Base-by-base conservation (phyloP, 1,139 yeast species). In the Magnusiomyces clavatus region DNA sequence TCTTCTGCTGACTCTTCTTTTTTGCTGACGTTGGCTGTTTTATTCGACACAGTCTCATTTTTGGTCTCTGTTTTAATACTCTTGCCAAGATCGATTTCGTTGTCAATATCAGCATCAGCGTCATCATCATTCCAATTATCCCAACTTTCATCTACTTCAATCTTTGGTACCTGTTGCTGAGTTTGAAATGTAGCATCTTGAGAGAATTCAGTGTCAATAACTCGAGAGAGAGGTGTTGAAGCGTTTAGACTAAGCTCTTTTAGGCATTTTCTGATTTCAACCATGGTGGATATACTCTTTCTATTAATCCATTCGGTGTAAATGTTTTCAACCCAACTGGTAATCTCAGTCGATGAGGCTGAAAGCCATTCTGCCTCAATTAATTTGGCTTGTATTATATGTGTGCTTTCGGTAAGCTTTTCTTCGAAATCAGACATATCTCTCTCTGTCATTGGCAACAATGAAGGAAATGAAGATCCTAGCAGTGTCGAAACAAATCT, bases 51-150 rank as follows among this genome's bases (percentile, higher is more conserved):
- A 24, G 31, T 8, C 8, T 24, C 8, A 8, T 24, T 24, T 24
- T 24, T 24, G 8, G 31, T 5, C 8, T 24, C 31, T 24, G 31
- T 24, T 24, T 24, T 24, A 8, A 8, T 8, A 8, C 31, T 24
- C 31, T 24, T 24, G 8, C 8, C 8, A 24, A 24, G 31, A 24
- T 24, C 31, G 31, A 24, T 24, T 5, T 17, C 14, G 6, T 41
- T 29, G 14, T 29, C 14, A 39, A 34, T 50, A 14, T 45, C 49
- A n/a, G 51, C 54, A 11, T 54, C 59, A 13, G n/a, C n/a, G n/a
- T 58, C 62, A 17, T 57, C 62, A 14, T 59, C 62, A 45, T 58
- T 51, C 61, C 65, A 54, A 14, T 56, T 39, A 36, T 47, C 52
- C 65, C 60, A 57, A 42, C 52, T 59, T 46, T 52, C 60, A 34